These are phyloP conservation scores for Mortierella polycephala DNA, from an alignment of 371 early-diverging fungal species.

Conservation along the genomic window DNA sequence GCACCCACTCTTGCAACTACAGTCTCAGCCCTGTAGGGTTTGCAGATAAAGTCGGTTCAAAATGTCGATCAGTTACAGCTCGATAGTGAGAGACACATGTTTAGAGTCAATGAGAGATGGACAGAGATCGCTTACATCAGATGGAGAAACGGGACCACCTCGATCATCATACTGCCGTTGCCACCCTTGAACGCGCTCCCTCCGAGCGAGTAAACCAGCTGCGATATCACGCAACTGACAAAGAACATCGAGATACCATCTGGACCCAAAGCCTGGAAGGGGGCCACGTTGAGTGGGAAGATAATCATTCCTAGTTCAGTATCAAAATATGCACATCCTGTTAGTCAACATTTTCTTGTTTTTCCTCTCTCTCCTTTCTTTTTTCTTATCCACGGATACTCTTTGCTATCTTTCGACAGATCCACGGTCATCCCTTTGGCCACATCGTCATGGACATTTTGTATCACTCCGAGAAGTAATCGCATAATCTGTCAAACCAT, in stretches of 20 bases:
- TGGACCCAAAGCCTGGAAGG: slow-evolving; percentile 84
- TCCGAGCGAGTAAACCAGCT: slow-evolving; percentile 85
- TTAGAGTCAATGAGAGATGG: background rate
- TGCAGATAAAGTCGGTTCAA: slow-evolving; percentile 5
- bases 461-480: background rate
- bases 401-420: too few relatives aligned
- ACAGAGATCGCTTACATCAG: slow-evolving; percentile 73
- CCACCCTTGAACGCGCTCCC: slow-evolving; percentile 91
- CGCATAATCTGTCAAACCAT: background rate
- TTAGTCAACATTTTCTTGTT: too few relatives aligned
- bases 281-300: slow-evolving; percentile 84
- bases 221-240: slow-evolving; percentile 86
- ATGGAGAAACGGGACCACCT: slow-evolving; percentile 92
- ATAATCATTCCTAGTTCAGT: slow-evolving; percentile 81
- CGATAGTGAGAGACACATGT: slow-evolving; percentile 28
- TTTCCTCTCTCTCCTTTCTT: too few relatives aligned
- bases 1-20: slow-evolving; percentile 72
- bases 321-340: slow-evolving; percentile 41
- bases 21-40: slow-evolving; percentile 65
- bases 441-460: background rate
- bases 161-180: slow-evolving; percentile 96
- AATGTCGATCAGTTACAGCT: background rate
- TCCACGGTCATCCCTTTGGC: too few relatives aligned
- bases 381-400: too few relatives aligned
- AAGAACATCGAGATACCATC: slow-evolving; percentile 95